Conservation (phyloP, 1,284 basidiomycete species). For the Peniophora sp. region DNA sequence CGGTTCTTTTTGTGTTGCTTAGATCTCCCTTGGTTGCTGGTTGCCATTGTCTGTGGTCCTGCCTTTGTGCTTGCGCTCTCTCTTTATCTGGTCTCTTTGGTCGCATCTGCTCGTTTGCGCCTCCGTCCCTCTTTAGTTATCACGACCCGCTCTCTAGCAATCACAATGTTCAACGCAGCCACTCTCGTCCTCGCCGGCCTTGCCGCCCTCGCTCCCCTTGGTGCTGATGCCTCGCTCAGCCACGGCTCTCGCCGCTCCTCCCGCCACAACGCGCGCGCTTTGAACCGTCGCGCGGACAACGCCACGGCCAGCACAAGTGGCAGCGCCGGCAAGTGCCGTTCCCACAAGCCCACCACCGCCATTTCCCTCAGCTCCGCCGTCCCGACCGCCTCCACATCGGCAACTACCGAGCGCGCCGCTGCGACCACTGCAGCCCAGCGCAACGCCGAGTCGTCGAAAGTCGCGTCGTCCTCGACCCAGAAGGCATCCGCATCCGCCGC, state of each 20-base stretch:
- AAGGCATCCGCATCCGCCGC: not conserved
- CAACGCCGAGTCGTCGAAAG: not conserved
- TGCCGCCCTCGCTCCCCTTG: constrained; percentile 1
- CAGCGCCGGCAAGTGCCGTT: not conserved
- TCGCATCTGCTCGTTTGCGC: too few relatives aligned
- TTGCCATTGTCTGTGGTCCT: too few relatives aligned
- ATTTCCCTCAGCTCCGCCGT: not conserved
- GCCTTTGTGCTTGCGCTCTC: too few relatives aligned
- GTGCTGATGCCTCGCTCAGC: not conserved
- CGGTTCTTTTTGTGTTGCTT: too few relatives aligned
- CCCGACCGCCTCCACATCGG: not conserved
- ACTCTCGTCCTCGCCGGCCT: not conserved
- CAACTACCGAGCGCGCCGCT: not conserved
- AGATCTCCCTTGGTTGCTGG: too few relatives aligned
- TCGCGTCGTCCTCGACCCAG: not conserved
- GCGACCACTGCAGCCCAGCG: not conserved
- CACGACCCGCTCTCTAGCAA: too few relatives aligned
- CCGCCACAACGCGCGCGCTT: constrained; percentile 1
- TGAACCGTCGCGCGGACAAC: not conserved
- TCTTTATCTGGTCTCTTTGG: too few relatives aligned
- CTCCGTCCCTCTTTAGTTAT: too few relatives aligned
- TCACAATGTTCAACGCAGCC: too few relatives aligned
- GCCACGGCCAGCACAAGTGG: not conserved
- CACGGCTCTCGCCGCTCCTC: not conserved
- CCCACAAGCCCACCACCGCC: not conserved